phyloP scores from a whole-genome alignment of 2,329 filamentous ascomycete genomes.

The Didymella exigua region DNA sequence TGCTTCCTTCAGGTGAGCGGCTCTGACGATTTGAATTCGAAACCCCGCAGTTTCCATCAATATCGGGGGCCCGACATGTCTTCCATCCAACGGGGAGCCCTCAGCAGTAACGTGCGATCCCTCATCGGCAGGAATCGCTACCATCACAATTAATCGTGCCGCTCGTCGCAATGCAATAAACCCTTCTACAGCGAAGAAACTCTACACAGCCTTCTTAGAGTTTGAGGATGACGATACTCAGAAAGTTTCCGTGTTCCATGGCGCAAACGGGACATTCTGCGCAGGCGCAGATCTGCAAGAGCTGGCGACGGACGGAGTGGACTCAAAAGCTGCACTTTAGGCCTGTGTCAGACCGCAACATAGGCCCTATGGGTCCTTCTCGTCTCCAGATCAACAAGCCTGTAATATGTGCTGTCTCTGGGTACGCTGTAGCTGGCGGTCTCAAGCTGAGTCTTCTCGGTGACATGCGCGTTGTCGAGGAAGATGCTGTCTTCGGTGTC shows the following conservation, averaged over 20 bases:
- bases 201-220: slow-evolving; percentile 55
- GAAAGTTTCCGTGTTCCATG: slow-evolving; percentile 60
- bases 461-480: slow-evolving; percentile 61
- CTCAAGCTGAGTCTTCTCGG: slow-evolving; percentile 60
- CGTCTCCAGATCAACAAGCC: slow-evolving; percentile 59
- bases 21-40: background rate
- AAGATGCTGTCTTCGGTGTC: slow-evolving; percentile 61
- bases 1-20: background rate
- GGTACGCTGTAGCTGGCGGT: slow-evolving; percentile 61
- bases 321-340: slow-evolving; percentile 29
- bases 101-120: slow-evolving; percentile 25
- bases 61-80: background rate
- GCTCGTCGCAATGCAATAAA: slow-evolving; percentile 61
- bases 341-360: slow-evolving; percentile 46
- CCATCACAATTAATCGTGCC: slow-evolving; percentile 61
- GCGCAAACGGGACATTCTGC: slow-evolving; percentile 57
- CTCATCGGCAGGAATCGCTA: slow-evolving; percentile 54
- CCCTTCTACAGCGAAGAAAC: slow-evolving; percentile 53
- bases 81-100: slow-evolving; percentile 1
- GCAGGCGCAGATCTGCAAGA: slow-evolving; percentile 60
- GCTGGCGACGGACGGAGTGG: slow-evolving; percentile 34
- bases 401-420: slow-evolving; percentile 58
- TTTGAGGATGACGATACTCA: slow-evolving; percentile 59
- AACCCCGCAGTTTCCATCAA: background rate
- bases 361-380: slow-evolving; percentile 60